Evolutionary conservation across 495 filamentous ascomycete genomes (phyloP).

Genomic region (Penicillium canariense): DNA sequence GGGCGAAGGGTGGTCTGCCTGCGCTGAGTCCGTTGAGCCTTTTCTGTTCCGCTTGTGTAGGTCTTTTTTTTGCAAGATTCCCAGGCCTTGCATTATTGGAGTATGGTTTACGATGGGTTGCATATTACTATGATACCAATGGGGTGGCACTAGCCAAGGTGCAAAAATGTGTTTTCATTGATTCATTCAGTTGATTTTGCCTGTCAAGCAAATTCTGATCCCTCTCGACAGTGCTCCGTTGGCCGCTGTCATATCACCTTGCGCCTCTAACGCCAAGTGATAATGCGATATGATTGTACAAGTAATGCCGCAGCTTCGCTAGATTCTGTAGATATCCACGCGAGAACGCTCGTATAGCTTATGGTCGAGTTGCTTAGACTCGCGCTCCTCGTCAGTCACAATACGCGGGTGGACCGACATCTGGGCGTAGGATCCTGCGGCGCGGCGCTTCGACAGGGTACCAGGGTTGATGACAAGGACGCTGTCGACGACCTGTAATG

Average conservation of each 20-base stretch:
- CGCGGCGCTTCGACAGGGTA: conserved; percentile 76
- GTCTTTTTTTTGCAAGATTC: not conserved
- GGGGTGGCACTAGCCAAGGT: not conserved
- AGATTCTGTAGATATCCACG: conserved; percentile 82
- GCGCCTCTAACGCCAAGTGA: conserved; percentile 23
- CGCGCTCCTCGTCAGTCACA: conserved; percentile 57
- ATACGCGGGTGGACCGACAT: conserved; percentile 66
- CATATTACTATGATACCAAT: conserved; percentile 16
- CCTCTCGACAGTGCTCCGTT: not conserved
- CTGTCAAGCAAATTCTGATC: not conserved
- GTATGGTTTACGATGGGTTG: conserved; percentile 3
- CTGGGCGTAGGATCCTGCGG: conserved; percentile 75
- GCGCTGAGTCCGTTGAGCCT: conserved; percentile 22
- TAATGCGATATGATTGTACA: conserved; percentile 29
- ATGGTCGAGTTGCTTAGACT: conserved; percentile 61
- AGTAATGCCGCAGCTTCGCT: conserved; percentile 1
- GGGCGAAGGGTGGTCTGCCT: conserved; percentile 37
- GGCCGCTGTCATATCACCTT: not conserved
- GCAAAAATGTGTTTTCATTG: conserved; percentile 16
- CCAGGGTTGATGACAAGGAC: conserved; percentile 87
- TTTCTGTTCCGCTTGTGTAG: not conserved
- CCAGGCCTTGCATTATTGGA: not conserved
- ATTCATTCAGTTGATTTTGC: conserved; percentile 24
- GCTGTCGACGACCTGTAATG: conserved; percentile 70
- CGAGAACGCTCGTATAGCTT: conserved; percentile 78